These are phyloP conservation scores for Candida takata DNA, from an alignment of 805 yeast genomes.

Conservation along the genomic window DNA sequence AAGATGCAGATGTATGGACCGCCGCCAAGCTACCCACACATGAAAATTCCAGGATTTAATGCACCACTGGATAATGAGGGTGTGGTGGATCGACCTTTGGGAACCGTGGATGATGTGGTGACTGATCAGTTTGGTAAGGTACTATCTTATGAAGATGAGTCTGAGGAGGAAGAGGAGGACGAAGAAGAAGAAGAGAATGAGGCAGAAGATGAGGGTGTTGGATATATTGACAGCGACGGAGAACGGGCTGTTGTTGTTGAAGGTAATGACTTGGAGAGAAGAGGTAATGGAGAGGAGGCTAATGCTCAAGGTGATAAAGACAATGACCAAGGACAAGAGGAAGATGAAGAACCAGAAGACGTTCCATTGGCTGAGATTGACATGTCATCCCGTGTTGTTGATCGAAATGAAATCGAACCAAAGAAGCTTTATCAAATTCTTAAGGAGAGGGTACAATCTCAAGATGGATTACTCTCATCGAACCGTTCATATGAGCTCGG, in stretches of 20 bases:
- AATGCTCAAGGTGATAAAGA: too few relatives aligned
- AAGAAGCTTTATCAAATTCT: constrained; percentile 20
- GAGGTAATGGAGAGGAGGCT: neutral
- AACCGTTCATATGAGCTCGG: constrained; percentile 24
- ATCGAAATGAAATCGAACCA: constrained; percentile 14
- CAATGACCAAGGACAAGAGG: constrained; percentile 13
- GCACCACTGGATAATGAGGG: constrained; percentile 35
- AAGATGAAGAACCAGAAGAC: constrained; percentile 23
- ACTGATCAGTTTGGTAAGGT: constrained; percentile 26
- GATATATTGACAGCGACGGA: neutral
- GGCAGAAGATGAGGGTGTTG: constrained; percentile 14
- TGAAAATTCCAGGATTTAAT: constrained; percentile 50
- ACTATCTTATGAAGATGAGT: constrained; percentile 21
- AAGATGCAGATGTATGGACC: constrained; percentile 66
- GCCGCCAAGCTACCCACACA: constrained; percentile 74
- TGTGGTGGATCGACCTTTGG: constrained; percentile 19
- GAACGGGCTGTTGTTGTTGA: constrained; percentile 1
- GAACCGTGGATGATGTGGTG: constrained; percentile 9
- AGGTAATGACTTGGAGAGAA: constrained; percentile 18
- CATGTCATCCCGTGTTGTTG: constrained; percentile 8
- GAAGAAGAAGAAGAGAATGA: constrained; percentile 15
- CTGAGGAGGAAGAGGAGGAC: constrained; percentile 19
- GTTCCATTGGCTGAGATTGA: constrained; percentile 12
- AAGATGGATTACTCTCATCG: constrained; percentile 12
- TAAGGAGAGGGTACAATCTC: constrained; percentile 13